Evolutionary conservation across 306 rosid genomes (phyloP).

Genomic region (Rubus idaeus): DNA sequence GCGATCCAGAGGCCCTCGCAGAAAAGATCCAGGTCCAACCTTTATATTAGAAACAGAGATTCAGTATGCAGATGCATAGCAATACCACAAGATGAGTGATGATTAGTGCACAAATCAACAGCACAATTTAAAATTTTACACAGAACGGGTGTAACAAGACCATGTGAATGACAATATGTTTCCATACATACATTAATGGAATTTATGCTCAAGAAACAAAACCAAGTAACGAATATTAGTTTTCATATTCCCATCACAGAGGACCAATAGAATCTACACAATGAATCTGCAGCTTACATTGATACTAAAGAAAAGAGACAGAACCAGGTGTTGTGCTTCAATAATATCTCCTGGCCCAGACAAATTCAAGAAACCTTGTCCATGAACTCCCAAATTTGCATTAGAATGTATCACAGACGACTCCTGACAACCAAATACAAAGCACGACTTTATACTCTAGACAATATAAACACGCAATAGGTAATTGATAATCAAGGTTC

Average conservation of each 20-base stretch:
- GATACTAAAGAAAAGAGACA: slow-evolving; percentile 77
- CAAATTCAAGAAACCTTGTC: slow-evolving; percentile 91
- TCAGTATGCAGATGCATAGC: slow-evolving; percentile 27
- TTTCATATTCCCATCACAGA: background rate
- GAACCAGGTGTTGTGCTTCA: slow-evolving; percentile 82
- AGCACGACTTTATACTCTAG: slow-evolving; percentile 29
- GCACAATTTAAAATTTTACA: background rate
- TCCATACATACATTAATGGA: background rate
- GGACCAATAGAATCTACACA: background rate
- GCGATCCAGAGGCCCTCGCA: slow-evolving; percentile 80
- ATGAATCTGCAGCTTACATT: slow-evolving; percentile 51
- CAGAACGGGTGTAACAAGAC: background rate
- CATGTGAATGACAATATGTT: background rate
- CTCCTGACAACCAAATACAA: slow-evolving; percentile 52
- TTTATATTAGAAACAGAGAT: slow-evolving; percentile 38
- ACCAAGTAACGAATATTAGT: background rate
- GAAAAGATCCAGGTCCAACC: slow-evolving; percentile 86
- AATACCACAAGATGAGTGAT: background rate
- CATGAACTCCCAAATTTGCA: slow-evolving; percentile 95
- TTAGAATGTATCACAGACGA: slow-evolving; percentile 88
- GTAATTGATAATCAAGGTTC: slow-evolving; percentile 14
- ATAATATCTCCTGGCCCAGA: slow-evolving; percentile 91
- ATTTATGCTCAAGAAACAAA: background rate
- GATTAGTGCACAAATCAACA: background rate
- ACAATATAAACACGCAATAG: slow-evolving; percentile 3